These are phyloP conservation scores for Chlorella vulgaris DNA, from an alignment of 139 green algal species.

Conservation along the genomic window DNA sequence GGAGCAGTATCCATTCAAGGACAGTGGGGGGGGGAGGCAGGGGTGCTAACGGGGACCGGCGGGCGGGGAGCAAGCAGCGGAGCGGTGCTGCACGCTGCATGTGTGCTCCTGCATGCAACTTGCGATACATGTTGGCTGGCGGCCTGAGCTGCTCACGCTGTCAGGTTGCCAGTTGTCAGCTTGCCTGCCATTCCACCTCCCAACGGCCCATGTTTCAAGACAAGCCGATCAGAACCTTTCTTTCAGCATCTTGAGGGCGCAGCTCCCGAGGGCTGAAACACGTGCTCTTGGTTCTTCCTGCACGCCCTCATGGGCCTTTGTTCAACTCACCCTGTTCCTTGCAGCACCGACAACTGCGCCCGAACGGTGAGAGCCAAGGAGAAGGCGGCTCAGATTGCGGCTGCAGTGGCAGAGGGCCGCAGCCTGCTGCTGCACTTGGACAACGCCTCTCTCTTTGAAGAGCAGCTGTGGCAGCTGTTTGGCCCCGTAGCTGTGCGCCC, in stretches of 20 bases:
- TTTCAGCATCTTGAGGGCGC: no score
- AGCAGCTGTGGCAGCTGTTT: neutral
- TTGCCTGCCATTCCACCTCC: no score
- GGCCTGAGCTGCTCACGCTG: neutral
- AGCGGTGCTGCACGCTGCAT: no score
- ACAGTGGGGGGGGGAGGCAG: neutral
- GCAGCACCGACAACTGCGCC: slow-evolving; percentile 45
- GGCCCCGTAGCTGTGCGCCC: neutral
- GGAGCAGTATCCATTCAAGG: neutral
- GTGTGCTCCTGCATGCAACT: neutral
- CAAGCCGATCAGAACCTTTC: no score
- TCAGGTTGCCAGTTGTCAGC: no score
- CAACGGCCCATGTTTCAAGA: no score
- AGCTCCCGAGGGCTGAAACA: no score
- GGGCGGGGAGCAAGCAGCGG: no score
- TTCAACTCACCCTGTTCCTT: no score
- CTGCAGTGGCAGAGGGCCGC: neutral
- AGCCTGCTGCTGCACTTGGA: neutral
- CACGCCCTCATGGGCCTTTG: no score
- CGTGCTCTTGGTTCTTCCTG: no score
- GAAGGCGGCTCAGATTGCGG: neutral
- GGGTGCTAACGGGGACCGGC: no score
- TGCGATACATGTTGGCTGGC: neutral
- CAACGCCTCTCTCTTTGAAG: neutral
- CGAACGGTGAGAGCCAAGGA: slow-evolving; percentile 28